Percentiles rank a stretch among this genome's conserved stretches.
These are phyloP conservation scores for Glomus cerebriforme DNA, from an alignment of 192 early-diverging fungal genomes.

Conservation along the genomic window DNA sequence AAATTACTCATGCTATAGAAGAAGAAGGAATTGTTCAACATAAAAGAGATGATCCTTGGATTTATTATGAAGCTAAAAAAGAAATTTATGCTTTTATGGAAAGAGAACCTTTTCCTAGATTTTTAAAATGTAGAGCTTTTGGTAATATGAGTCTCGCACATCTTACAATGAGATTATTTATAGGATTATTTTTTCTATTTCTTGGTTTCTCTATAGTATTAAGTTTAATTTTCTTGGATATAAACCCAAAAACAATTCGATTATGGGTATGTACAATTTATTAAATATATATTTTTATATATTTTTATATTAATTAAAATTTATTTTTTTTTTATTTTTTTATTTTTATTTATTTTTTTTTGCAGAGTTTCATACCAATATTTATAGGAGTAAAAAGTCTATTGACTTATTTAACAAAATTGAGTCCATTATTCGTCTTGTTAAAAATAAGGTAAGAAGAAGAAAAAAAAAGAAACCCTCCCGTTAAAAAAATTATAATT, in stretches of 20 bases:
- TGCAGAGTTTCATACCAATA: conserved; percentile 32
- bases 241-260: conserved; percentile 44
- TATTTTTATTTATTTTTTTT: neutral
- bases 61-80: conserved; percentile 61
- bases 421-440: conserved; percentile 26
- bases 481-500: no score
- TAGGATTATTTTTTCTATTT: conserved; percentile 54
- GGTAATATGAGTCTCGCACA: conserved; percentile 58
- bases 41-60: conserved; percentile 45
- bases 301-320: no score
- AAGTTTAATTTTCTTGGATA: conserved; percentile 57
- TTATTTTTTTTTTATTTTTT: neutral
- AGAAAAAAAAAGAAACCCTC: no score
- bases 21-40: neutral
- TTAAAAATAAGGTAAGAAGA: conserved; percentile 29
- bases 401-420: conserved; percentile 16
- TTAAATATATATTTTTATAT: neutral
- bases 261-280: conserved; percentile 48
- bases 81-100: conserved; percentile 56
- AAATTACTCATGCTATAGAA: conserved; percentile 38
- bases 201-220: conserved; percentile 53
- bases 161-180: conserved; percentile 42
- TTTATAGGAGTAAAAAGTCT: conserved; percentile 25
- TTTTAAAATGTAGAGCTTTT: conserved; percentile 54
- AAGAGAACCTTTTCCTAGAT: conserved; percentile 55